These are phyloP conservation scores for Penstemon davidsonii DNA, from an alignment of 257 asterid species.

Conservation along the genomic window DNA sequence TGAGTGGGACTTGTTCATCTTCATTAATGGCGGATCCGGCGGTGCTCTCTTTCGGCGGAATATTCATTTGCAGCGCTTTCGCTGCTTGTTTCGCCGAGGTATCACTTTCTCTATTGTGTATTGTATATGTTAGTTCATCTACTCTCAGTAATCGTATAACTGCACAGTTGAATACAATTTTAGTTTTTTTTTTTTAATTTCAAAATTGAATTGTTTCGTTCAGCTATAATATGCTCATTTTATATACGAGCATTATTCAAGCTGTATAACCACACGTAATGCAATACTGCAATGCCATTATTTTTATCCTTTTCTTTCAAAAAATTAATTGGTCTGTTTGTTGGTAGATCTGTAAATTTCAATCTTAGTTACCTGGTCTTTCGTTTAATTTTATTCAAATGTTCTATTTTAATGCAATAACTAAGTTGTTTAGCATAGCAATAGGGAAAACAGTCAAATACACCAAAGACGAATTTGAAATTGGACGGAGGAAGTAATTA, in stretches of 20 bases:
- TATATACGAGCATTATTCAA: background rate
- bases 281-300: background rate
- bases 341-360: background rate
- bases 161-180: background rate
- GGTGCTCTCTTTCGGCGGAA: conserved; percentile 74
- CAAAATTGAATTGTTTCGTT: background rate
- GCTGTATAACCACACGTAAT: no score
- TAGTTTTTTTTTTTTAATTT: background rate
- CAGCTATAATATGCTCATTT: conserved; percentile 13
- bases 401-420: no score
- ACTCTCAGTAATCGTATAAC: background rate
- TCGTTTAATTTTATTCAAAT: background rate
- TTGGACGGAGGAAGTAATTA: conserved; percentile 3
- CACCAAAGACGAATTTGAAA: background rate
- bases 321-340: background rate
- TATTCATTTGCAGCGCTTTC: conserved; percentile 74
- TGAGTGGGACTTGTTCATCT: conserved; percentile 23
- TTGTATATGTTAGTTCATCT: conserved; percentile 23
- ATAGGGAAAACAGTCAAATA: background rate
- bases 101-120: conserved; percentile 7
- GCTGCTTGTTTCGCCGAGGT: conserved; percentile 98
- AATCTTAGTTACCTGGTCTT: background rate
- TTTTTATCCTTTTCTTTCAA: background rate
- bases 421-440: no score
- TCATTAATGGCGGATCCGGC: conserved; percentile 64